Evolutionary conservation across 305 asterid species (phyloP).

Genomic region (Caryopteris hybrid): DNA sequence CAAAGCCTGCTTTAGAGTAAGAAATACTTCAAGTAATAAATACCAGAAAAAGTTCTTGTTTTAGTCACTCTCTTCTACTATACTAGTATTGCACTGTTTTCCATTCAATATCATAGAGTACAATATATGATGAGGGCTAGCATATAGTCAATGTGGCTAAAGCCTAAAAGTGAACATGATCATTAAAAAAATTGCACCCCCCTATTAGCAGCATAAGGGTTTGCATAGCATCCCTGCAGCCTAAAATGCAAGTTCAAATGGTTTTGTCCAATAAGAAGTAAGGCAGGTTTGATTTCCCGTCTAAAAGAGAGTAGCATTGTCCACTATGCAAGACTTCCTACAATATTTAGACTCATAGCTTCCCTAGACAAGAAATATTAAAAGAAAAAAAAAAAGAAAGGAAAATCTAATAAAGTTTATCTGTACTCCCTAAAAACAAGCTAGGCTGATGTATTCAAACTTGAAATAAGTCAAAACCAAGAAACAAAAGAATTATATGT

Average conservation of each 20-base stretch:
- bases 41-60: too few relatives aligned
- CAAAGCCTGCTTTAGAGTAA: too few relatives aligned
- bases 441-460: slow-evolving; percentile 2
- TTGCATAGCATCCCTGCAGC: too few relatives aligned
- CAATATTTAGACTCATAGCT: background rate
- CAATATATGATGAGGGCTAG: background rate
- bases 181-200: background rate
- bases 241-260: too few relatives aligned
- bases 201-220: background rate
- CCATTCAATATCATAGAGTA: background rate
- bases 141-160: background rate
- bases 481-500: background rate
- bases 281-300: background rate
- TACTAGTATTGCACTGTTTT: too few relatives aligned
- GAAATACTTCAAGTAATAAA: too few relatives aligned
- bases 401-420: background rate
- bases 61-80: too few relatives aligned
- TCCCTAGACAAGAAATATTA: background rate
- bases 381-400: background rate
- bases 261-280: background rate
- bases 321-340: background rate
- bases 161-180: background rate
- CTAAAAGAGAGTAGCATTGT: background rate
- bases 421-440: background rate
- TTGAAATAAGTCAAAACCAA: background rate